Conservation (phyloP, 73 alveolate genomes). For the Stentor coeruleus region DNA sequence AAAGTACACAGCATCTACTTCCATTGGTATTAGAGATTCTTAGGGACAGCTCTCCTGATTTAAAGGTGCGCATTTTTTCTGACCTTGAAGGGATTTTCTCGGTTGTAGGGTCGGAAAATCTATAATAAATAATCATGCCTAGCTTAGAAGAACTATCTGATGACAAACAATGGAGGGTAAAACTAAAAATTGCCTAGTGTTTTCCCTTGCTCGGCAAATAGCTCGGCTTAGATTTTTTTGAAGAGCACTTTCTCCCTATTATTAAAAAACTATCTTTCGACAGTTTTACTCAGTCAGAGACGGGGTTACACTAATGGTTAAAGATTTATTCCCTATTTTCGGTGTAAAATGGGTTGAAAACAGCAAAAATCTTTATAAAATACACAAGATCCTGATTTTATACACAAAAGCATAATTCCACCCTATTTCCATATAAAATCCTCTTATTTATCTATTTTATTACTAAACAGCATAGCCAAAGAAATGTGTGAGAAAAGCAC, state of each 20-base stretch:
- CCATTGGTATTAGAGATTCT: constrained; percentile 48
- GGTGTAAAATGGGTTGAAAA: constrained; percentile 51
- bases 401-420: too few species aligned
- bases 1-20: constrained; percentile 49
- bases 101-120: constrained; percentile 62
- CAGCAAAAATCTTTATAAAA: too few species aligned
- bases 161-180: constrained; percentile 86
- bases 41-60: constrained; percentile 65
- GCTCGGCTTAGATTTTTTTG: constrained; percentile 69
- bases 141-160: constrained; percentile 63
- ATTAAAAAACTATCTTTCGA: constrained; percentile 48
- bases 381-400: too few species aligned
- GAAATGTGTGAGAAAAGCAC: constrained; percentile 33
- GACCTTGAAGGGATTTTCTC: constrained; percentile 59
- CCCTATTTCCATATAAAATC: too few species aligned
- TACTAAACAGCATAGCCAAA: constrained; percentile 36
- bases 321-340: constrained; percentile 41
- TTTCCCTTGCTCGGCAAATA: constrained; percentile 76
- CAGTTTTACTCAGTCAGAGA: constrained; percentile 45
- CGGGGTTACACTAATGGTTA: constrained; percentile 29
- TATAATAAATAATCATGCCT: constrained; percentile 71
- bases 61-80: constrained; percentile 56
- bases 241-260: constrained; percentile 50
- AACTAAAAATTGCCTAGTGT: constrained; percentile 62
- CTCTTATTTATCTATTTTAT: too few species aligned